These are phyloP conservation scores for Nothomitra cinnamomea DNA, from an alignment of 2,329 filamentous ascomycete genomes.

Conservation along the genomic window DNA sequence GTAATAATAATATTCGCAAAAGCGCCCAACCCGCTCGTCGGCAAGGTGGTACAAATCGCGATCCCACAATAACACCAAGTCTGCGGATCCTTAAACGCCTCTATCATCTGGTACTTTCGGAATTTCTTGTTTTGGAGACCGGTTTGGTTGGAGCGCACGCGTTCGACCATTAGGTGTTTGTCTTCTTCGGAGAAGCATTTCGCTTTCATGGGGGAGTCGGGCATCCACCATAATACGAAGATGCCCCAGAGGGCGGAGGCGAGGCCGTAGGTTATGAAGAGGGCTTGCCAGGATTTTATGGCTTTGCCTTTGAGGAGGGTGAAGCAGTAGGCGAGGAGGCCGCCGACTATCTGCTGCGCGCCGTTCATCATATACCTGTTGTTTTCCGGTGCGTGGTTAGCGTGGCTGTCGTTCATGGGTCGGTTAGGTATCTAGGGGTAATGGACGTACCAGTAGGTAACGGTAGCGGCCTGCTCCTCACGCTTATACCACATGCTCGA, in stretches of 20 bases:
- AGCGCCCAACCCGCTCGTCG: conserved; percentile 38
- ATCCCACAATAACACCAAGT: conserved; percentile 26
- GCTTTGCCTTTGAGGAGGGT: conserved; percentile 36
- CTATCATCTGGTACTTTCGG: conserved; percentile 47
- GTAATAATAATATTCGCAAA: conserved; percentile 40
- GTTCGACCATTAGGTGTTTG: conserved; percentile 48
- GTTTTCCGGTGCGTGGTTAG: too few relatives aligned
- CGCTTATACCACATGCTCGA: conserved; percentile 50
- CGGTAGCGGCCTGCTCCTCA: conserved; percentile 11
- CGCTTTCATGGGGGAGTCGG: conserved; percentile 43
- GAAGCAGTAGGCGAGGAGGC: conserved; percentile 45
- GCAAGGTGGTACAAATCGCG: too few relatives aligned
- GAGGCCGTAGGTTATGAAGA: conserved; percentile 37
- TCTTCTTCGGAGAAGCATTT: conserved; percentile 49
- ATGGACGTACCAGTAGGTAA: not conserved
- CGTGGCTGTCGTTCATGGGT: too few relatives aligned
- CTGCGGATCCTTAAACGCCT: conserved; percentile 39
- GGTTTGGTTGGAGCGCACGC: conserved; percentile 58
- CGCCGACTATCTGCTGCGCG: conserved; percentile 45
- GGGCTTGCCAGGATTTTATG: conserved; percentile 49
- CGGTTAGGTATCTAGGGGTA: not conserved
- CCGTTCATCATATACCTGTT: conserved; percentile 34
- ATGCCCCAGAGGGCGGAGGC: conserved; percentile 32
- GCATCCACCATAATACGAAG: conserved; percentile 29
- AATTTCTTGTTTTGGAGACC: conserved; percentile 56